Base-by-base conservation (phyloP, 1,139 yeast species). In the Lodderomyces margitis region DNA sequence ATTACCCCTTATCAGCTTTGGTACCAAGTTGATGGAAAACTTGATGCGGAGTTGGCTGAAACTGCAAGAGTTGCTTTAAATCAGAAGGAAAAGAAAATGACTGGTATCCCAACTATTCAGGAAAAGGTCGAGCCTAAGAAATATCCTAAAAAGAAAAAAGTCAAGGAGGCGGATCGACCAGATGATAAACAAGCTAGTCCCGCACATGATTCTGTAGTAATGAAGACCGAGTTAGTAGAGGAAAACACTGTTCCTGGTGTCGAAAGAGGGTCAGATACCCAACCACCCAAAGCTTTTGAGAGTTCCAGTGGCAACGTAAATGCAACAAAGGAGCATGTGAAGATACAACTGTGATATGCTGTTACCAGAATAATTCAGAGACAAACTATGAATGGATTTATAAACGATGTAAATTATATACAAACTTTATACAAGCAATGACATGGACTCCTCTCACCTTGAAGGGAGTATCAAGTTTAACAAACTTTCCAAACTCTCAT, bases 21-120 rank as follows among this genome's bases (percentile, higher is more conserved):
- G 96, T 87, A 83, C 54, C 88, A 87, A 54, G 73, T 89, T 16
- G 96, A 88, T 59, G 92, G 89, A 4, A 75, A 78, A 40, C 81
- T 84, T 46, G 92, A 84, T 55, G 88, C 81, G 46, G 54, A 58
- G 1, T 55, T 78, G 35, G 81, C 79, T 0, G 83, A 78, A 49
- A 63, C 66, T 10, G 57, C 78, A 19, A 62, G 83, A 47, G 54
- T 51, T 7, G 67, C 66, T 36, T 53, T 70, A 28, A 59, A 56
- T 33, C 63, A 57, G 30, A 77, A 72, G 47, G 78, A 72, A 46
- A 70, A 64, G 60, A 68, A 66, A 44, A 62, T 70, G 70, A 54
- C 62, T 2, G 78, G 78, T 17, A 55, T 61, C 11, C 55, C 61
- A 5, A 46, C 59, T 20, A 38, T 35, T 4, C 50, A 42, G 15